Evolutionary conservation across 2,329 filamentous ascomycete species (phyloP).

Genomic region (Colletotrichum trifolii): DNA sequence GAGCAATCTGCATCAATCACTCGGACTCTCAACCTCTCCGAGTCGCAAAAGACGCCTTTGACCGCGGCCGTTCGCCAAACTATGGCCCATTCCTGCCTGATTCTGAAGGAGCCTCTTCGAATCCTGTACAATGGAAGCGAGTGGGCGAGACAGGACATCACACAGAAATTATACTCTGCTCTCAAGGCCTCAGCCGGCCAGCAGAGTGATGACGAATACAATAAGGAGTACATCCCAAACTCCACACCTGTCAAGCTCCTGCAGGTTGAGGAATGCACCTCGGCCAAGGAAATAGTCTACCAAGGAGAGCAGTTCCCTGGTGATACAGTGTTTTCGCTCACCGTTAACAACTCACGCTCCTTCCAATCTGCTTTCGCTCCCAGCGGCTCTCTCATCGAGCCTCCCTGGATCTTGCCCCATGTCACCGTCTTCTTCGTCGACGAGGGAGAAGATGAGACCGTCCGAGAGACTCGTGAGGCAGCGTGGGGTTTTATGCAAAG

Average conservation of each 20-base stretch:
- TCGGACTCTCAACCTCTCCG: constrained; percentile 44
- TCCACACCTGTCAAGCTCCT: constrained; percentile 37
- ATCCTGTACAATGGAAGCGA: constrained; percentile 61
- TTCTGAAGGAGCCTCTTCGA: constrained; percentile 57
- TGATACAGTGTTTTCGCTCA: constrained; percentile 49
- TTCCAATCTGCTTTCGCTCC: constrained; percentile 49
- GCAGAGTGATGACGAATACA: neutral
- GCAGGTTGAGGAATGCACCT: constrained; percentile 60
- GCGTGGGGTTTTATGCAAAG: constrained; percentile 59
- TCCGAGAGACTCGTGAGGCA: constrained; percentile 51
- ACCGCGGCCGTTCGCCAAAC: constrained; percentile 59
- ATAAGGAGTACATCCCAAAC: neutral
- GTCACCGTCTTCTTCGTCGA: constrained; percentile 61
- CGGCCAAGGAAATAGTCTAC: constrained; percentile 48
- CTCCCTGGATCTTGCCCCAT: constrained; percentile 59
- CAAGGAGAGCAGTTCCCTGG: constrained; percentile 41
- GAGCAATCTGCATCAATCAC: constrained; percentile 51
- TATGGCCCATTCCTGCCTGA: constrained; percentile 58
- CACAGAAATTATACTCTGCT: constrained; percentile 60
- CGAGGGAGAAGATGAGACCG: constrained; percentile 52
- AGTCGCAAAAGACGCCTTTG: constrained; percentile 48
- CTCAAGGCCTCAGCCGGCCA: constrained; percentile 53
- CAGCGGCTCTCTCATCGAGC: constrained; percentile 52
- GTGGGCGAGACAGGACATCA: constrained; percentile 52
- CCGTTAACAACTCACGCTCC: constrained; percentile 52